Evolutionary conservation across 257 asterid species (phyloP).

Genomic region (Oldenlandia corymbosa): DNA sequence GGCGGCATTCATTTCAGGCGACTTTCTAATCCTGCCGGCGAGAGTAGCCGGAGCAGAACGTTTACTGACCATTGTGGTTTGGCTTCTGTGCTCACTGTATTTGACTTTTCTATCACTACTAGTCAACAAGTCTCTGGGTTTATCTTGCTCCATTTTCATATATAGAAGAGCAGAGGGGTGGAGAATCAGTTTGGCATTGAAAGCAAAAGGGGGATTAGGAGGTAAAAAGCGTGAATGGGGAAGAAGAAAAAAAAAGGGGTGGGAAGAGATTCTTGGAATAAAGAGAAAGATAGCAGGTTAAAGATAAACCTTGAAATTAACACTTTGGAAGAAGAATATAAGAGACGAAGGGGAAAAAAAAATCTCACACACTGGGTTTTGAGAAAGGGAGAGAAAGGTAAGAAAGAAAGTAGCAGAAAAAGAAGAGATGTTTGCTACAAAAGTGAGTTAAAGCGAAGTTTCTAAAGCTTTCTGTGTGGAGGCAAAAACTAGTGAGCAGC

Average conservation of each 20-base stretch:
- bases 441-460: constrained; percentile 11
- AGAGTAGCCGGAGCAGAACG: constrained; percentile 1
- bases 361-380: background rate
- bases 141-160: constrained; percentile 15
- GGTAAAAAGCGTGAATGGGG: constrained; percentile 17
- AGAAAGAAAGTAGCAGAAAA: constrained; percentile 19
- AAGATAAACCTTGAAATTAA: constrained; percentile 27
- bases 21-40: constrained; percentile 23
- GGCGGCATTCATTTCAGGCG: constrained; percentile 14
- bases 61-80: constrained; percentile 30
- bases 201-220: constrained; percentile 33
- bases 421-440: constrained; percentile 22
- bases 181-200: constrained; percentile 61
- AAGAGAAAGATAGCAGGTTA: constrained; percentile 48
- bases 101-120: constrained; percentile 27
- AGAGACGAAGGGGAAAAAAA: background rate
- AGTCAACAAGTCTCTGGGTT: constrained; percentile 24
- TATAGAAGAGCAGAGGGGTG: background rate
- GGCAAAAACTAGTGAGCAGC: no score
- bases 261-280: constrained; percentile 33
- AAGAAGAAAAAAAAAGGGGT: constrained; percentile 1
- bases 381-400: constrained; percentile 16
- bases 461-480: constrained; percentile 8
- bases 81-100: constrained; percentile 53
- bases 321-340: constrained; percentile 14